Percentiles rank a stretch among this genome's conserved stretches.
Evolutionary conservation across 2,329 filamentous ascomycete genomes (phyloP).

Genomic region (Alternaria postmessia): DNA sequence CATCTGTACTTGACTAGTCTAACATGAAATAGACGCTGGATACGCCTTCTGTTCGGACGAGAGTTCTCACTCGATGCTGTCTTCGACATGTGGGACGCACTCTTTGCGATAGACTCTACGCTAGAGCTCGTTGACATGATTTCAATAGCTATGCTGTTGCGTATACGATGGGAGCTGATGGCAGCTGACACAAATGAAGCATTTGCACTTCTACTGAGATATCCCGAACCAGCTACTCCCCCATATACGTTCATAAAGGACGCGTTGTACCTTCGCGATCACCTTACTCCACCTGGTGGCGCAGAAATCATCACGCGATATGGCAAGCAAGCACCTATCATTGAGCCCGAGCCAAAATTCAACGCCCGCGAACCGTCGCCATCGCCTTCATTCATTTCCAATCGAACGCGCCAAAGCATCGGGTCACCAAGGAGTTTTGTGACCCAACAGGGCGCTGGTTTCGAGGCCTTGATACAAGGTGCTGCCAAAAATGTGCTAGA

Average conservation of each 20-base stretch:
- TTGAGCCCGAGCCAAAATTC: constrained; percentile 36
- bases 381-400: constrained; percentile 31
- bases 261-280: constrained; percentile 75
- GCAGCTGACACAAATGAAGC: constrained; percentile 88
- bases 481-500: constrained; percentile 79
- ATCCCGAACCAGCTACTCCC: constrained; percentile 71
- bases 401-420: constrained; percentile 38
- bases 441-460: constrained; percentile 49
- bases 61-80: constrained; percentile 91
- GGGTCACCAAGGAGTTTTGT: constrained; percentile 40
- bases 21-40: constrained; percentile 75
- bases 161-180: constrained; percentile 88
- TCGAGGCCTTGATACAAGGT: constrained; percentile 77
- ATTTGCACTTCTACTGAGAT: constrained; percentile 82
- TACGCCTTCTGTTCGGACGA: constrained; percentile 88
- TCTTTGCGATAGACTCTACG: constrained; percentile 85
- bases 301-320: constrained; percentile 75
- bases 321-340: constrained; percentile 57
- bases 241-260: constrained; percentile 86
- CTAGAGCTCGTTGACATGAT: constrained; percentile 85
- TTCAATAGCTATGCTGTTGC: constrained; percentile 92
- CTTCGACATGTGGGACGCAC: constrained; percentile 85
- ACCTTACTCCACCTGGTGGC: constrained; percentile 70
- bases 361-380: constrained; percentile 41
- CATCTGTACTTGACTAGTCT: constrained; percentile 15